Conservation (phyloP, 2,329 filamentous ascomycete genomes). For the Colletotrichum godetiae region DNA sequence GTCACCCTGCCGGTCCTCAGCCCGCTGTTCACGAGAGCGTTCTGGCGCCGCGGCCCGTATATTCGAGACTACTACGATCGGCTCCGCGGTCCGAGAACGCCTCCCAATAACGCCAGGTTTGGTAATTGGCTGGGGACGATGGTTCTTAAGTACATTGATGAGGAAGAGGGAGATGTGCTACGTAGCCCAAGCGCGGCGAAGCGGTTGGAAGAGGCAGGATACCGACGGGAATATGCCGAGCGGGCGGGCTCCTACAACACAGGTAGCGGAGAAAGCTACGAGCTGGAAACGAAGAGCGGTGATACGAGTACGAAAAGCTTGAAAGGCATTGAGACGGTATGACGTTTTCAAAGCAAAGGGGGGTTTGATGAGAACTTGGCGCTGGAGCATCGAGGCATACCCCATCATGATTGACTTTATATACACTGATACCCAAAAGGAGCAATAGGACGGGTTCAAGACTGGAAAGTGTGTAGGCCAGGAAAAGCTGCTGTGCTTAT, state of each 20-base stretch:
- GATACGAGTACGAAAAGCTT: slow-evolving; percentile 16
- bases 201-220: not conserved
- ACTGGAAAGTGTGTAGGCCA: not conserved
- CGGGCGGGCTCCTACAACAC: not conserved
- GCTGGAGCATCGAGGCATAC: not conserved
- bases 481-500: not conserved
- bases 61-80: slow-evolving; percentile 25
- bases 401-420: not conserved
- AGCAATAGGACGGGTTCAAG: not conserved
- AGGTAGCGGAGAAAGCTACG: not conserved
- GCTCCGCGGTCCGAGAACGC: not conserved
- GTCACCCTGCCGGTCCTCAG: slow-evolving; percentile 37
- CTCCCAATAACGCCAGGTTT: slow-evolving; percentile 9
- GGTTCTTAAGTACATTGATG: slow-evolving; percentile 26
- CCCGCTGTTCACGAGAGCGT: slow-evolving; percentile 34
- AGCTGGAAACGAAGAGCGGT: slow-evolving; percentile 3
- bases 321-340: not conserved
- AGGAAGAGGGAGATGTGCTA: not conserved
- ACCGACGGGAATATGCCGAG: not conserved
- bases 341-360: not conserved
- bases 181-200: not conserved
- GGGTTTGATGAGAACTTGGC: not conserved
- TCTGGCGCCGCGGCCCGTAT: slow-evolving; percentile 36
- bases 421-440: not conserved
- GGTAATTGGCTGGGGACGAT: slow-evolving; percentile 22